Conservation (phyloP, 768 basidiomycete species). For the Amanita inopinata region DNA sequence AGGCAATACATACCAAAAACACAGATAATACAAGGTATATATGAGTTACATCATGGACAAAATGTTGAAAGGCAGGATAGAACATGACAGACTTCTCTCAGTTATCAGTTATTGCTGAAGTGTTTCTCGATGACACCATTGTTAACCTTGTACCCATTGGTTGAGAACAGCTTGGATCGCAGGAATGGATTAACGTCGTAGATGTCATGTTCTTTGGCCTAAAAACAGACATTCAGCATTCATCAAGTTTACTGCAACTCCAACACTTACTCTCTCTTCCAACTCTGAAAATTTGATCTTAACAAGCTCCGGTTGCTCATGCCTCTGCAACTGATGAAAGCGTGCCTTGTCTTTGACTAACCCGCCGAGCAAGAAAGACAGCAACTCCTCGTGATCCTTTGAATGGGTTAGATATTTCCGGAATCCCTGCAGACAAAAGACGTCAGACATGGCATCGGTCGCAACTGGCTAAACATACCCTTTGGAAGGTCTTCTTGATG, state of each 20-base stretch:
- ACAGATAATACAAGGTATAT: not conserved
- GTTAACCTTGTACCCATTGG: slow-evolving; percentile 81
- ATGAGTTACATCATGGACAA: not conserved
- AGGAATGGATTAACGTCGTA: slow-evolving; percentile 85
- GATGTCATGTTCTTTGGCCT: slow-evolving; percentile 97
- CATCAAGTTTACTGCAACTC: not conserved
- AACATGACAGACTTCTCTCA: slow-evolving; percentile 9
- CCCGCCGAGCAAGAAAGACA: slow-evolving; percentile 90
- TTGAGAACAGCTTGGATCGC: slow-evolving; percentile 68
- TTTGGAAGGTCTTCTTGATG: slow-evolving; percentile 94
- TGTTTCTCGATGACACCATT: slow-evolving; percentile 65
- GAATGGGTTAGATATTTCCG: slow-evolving; percentile 95
- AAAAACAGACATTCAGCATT: slow-evolving; percentile 7
- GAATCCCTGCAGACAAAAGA: slow-evolving; percentile 61
- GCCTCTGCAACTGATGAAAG: slow-evolving; percentile 66
- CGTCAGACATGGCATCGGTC: slow-evolving; percentile 4
- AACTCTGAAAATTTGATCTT: slow-evolving; percentile 72
- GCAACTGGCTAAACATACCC: slow-evolving; percentile 42
- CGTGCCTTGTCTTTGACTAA: slow-evolving; percentile 90
- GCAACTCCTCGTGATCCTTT: slow-evolving; percentile 90
- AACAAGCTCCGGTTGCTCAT: slow-evolving; percentile 70
- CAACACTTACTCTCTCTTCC: slow-evolving; percentile 65
- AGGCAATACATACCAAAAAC: slow-evolving; percentile 3
- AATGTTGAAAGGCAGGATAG: slow-evolving; percentile 15
- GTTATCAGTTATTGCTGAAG: slow-evolving; percentile 38